Conservation (phyloP, 1,284 basidiomycete species). For the Puccinia triticina region DNA sequence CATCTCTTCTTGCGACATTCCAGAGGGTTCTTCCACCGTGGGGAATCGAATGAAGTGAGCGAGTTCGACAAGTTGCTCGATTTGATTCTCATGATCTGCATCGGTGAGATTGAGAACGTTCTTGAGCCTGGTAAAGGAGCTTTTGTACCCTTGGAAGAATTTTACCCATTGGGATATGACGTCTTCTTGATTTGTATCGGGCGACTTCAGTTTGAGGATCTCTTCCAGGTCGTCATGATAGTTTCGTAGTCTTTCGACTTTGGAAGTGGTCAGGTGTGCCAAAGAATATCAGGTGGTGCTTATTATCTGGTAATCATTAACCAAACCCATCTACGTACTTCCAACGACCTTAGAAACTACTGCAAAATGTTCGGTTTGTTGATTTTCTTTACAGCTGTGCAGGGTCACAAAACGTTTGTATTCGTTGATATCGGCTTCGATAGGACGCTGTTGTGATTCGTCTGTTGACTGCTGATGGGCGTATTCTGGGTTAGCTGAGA, state of each 20-base stretch:
- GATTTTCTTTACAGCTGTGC: not conserved
- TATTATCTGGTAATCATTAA: not conserved
- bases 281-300: conserved; percentile 11
- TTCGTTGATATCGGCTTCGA: not conserved
- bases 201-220: not conserved
- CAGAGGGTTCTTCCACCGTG: too few species aligned
- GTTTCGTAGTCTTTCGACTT: not conserved
- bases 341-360: not conserved
- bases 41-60: too few species aligned
- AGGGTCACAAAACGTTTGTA: not conserved
- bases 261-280: not conserved
- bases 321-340: not conserved
- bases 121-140: too few species aligned
- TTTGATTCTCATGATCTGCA: too few species aligned
- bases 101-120: too few species aligned
- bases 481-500: not conserved
- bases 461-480: not conserved
- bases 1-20: too few species aligned
- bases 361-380: not conserved
- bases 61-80: too few species aligned
- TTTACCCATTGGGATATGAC: not conserved
- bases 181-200: not conserved
- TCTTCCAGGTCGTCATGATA: not conserved
- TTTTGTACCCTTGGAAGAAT: too few species aligned
- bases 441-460: not conserved